phyloP scores from a whole-genome alignment of 805 yeast species.

The Saccharomycopsis fibuligera region DNA sequence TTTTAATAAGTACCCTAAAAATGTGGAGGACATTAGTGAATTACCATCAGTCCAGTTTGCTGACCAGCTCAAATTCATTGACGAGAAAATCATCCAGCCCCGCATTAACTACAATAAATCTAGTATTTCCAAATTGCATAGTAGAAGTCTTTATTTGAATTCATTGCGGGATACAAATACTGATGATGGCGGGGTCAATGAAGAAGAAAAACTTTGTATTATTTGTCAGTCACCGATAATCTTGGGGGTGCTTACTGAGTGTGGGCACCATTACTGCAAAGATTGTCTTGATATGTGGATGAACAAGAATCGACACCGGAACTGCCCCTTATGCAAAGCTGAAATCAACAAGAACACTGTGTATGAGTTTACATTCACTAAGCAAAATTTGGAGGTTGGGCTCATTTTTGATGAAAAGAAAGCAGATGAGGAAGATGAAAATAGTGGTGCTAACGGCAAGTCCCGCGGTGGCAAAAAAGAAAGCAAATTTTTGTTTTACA shows the following conservation, averaged over 20 bases:
- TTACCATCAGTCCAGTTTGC: background rate
- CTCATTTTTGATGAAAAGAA: constrained; percentile 30
- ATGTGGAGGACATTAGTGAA: background rate
- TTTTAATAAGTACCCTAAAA: constrained; percentile 26
- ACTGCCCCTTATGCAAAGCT: constrained; percentile 81
- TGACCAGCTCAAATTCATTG: background rate
- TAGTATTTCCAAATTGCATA: constrained; percentile 28
- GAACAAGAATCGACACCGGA: constrained; percentile 31
- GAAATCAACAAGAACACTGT: constrained; percentile 43
- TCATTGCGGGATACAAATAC: constrained; percentile 32
- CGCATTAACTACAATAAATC: constrained; percentile 22
- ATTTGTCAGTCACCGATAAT: constrained; percentile 71
- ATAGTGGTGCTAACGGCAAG: background rate
- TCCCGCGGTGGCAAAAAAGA: constrained; percentile 4
- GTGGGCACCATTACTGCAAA: constrained; percentile 90
- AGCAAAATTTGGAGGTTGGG: constrained; percentile 45
- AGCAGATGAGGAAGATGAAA: constrained; percentile 14
- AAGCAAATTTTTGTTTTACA: constrained; percentile 23
- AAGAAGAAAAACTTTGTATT: constrained; percentile 51
- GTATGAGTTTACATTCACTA: constrained; percentile 62
- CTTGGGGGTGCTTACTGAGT: constrained; percentile 74
- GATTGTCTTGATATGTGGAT: constrained; percentile 79
- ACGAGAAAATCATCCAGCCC: constrained; percentile 18
- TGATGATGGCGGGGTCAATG: constrained; percentile 26
- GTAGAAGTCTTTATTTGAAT: constrained; percentile 44